phyloP scores from a whole-genome alignment of 202 grass and related monocot species.

The Musa balbisiana region DNA sequence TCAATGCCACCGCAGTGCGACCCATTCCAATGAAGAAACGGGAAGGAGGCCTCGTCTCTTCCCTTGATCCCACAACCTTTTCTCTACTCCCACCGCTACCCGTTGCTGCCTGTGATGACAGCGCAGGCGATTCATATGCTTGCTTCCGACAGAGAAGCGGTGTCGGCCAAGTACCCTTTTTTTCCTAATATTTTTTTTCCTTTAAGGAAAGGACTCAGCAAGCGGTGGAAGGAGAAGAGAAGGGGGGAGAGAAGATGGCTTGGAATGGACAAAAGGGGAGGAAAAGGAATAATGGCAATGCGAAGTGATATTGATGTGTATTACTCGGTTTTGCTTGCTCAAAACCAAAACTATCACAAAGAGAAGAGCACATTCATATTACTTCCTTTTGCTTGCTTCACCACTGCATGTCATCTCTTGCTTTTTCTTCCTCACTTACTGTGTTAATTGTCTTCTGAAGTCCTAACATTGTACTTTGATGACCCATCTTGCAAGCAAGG shows the following conservation, averaged over 20 bases:
- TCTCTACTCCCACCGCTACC: neutral
- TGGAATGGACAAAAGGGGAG: neutral
- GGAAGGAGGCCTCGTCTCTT: neutral
- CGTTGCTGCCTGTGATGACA: neutral
- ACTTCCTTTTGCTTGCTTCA: no score
- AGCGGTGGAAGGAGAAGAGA: neutral
- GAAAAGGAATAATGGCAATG: neutral
- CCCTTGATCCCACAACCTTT: neutral
- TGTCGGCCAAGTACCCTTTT: slow-evolving; percentile 9
- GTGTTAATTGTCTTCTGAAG: neutral
- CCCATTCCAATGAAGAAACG: neutral
- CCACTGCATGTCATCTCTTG: no score
- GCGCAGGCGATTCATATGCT: slow-evolving; percentile 19
- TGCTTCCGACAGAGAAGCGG: slow-evolving; percentile 13
- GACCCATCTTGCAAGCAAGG: neutral
- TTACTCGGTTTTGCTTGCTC: no score
- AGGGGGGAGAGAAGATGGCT: neutral
- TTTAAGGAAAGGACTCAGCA: neutral
- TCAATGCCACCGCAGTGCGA: slow-evolving; percentile 27
- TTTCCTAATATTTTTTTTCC: neutral
- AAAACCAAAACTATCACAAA: no score
- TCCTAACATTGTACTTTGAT: neutral
- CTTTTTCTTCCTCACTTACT: no score
- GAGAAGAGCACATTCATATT: no score
- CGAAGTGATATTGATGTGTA: neutral